Evolutionary conservation across 306 rosid genomes (phyloP).

Genomic region (Cucurbita argyrosperma): DNA sequence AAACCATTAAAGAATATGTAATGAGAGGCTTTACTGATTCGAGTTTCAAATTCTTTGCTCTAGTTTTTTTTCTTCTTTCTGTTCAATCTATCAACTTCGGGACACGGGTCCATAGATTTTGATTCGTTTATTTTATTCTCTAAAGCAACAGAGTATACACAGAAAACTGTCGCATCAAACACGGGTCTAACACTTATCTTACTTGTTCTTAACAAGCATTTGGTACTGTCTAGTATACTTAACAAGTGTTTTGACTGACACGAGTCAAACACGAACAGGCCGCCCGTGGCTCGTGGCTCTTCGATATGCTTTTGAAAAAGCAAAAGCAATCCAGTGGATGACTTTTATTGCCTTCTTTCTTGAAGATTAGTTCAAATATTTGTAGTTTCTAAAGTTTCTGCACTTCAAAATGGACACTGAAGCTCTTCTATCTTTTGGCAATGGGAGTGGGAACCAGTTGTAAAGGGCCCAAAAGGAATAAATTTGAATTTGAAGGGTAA

Average conservation of each 20-base stretch:
- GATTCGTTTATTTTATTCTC: no score
- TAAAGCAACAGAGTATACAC: background rate
- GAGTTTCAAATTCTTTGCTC: background rate
- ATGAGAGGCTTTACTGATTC: background rate
- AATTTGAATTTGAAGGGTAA: background rate
- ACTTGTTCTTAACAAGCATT: background rate
- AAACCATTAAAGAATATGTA: background rate
- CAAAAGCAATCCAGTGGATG: background rate
- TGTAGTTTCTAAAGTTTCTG: background rate
- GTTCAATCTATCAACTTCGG: background rate
- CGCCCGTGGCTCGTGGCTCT: background rate
- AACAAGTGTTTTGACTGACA: background rate
- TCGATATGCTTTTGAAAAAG: background rate
- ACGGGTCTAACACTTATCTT: background rate
- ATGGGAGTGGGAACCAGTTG: conserved; percentile 13
- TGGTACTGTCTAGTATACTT: background rate
- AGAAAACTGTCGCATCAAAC: background rate
- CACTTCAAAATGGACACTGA: background rate
- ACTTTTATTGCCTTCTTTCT: background rate
- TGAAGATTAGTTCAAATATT: background rate
- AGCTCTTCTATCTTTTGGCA: background rate
- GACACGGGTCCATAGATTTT: background rate
- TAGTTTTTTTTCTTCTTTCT: background rate
- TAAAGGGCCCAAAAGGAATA: conserved; percentile 7
- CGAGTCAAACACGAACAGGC: background rate